Percentiles rank a stretch among this genome's conserved stretches.
Conservation (phyloP, 176 grass and related monocot genomes). For the Carex parvula region DNA sequence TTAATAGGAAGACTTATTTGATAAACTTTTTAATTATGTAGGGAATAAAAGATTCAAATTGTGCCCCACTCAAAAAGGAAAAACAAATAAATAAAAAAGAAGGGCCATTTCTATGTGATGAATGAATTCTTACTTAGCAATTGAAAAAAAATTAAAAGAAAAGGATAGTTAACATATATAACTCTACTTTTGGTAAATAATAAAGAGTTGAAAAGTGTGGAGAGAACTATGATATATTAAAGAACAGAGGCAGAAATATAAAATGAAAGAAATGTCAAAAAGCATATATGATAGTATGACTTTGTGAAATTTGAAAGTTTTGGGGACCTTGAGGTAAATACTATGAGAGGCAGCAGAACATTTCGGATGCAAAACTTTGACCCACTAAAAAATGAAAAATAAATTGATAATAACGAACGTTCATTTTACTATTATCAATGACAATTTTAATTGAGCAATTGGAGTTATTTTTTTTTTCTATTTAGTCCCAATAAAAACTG, state of each 20-base stretch:
- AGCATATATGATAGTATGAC: no score
- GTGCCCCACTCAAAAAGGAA: background rate
- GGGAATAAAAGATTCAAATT: background rate
- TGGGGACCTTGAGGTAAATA: no score
- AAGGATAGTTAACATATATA: no score
- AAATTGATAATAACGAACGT: no score
- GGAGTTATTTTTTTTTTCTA: background rate
- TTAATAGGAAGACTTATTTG: background rate
- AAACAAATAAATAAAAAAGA: background rate
- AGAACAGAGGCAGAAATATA: no score
- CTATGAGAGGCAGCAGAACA: no score
- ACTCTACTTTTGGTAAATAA: no score
- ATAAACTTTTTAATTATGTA: background rate
- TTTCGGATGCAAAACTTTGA: background rate
- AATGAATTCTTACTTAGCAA: background rate
- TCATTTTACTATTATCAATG: no score
- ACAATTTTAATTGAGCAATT: background rate
- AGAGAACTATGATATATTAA: no score
- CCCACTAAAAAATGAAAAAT: background rate
- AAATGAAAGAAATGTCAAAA: no score
- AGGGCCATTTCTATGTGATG: background rate
- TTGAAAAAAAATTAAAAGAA: background rate
- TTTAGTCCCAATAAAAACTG: background rate
- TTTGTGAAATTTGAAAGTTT: no score
- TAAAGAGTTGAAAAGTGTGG: no score